Percentiles rank a stretch among this genome's conserved stretches.
phyloP scores from a whole-genome alignment of 202 grass and related monocot genomes.

The Musa balbisiana region DNA sequence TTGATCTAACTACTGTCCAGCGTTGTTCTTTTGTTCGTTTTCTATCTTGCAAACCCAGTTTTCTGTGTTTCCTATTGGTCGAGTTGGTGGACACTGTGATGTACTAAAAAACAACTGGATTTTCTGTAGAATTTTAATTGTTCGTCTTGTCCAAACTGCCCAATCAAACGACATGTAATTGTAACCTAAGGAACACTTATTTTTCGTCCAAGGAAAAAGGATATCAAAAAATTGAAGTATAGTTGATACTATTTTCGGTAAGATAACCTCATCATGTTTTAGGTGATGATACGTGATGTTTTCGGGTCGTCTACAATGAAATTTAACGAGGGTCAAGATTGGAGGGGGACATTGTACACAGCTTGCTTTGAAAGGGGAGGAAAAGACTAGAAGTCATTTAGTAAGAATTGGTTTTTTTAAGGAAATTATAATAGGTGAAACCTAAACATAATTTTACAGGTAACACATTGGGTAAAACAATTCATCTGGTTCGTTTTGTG shows the following conservation, averaged over 20 bases:
- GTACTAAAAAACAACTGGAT: not conserved
- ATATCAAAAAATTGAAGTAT: not conserved
- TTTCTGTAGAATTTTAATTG: not conserved
- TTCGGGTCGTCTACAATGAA: too few relatives aligned
- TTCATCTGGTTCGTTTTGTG: too few relatives aligned
- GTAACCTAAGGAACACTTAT: not conserved
- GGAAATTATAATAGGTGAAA: too few relatives aligned
- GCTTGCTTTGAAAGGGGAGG: too few relatives aligned
- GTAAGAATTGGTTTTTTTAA: too few relatives aligned
- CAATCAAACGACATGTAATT: not conserved
- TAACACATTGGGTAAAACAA: too few relatives aligned
- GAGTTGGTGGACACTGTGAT: not conserved
- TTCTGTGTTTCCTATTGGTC: not conserved
- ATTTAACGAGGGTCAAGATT: too few relatives aligned
- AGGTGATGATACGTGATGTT: not conserved
- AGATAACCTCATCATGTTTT: not conserved
- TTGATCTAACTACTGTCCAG: not conserved
- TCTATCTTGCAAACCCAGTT: too few relatives aligned
- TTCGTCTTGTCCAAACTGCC: not conserved
- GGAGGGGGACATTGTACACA: too few relatives aligned
- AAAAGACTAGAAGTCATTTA: too few relatives aligned
- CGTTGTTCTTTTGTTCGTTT: not conserved
- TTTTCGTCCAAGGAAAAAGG: not conserved
- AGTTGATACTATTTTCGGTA: not conserved
- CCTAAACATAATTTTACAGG: too few relatives aligned